Evolutionary conservation across 139 green algal species (phyloP).

Genomic region (Nannochloris sp.): DNA sequence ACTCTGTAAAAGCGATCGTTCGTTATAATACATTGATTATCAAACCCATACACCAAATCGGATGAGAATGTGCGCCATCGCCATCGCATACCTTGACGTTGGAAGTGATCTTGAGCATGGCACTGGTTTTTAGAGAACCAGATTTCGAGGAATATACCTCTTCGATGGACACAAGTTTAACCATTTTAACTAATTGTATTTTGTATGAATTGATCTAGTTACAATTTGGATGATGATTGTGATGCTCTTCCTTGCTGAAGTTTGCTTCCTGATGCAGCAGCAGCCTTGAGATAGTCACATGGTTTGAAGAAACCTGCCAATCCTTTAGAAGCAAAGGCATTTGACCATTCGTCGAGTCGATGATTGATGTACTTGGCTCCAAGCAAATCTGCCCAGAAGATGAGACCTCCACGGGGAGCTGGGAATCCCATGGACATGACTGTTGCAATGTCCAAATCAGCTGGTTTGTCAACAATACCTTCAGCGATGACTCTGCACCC

Average conservation of each 20-base stretch:
- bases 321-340: constrained; percentile 19
- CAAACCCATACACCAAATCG: too few species aligned
- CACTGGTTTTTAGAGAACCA: not conserved
- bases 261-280: constrained; percentile 37
- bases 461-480: constrained; percentile 87
- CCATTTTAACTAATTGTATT: not conserved
- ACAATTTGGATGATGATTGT: too few species aligned
- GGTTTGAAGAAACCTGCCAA: constrained; percentile 78
- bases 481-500: constrained; percentile 66
- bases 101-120: not conserved
- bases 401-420: constrained; percentile 62
- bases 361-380: constrained; percentile 45
- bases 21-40: too few species aligned
- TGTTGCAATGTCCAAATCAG: constrained; percentile 91
- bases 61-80: too few species aligned
- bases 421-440: constrained; percentile 99
- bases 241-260: constrained; percentile 33
- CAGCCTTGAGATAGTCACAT: constrained; percentile 65
- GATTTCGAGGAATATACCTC: constrained; percentile 1
- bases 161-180: not conserved
- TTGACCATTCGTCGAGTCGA: constrained; percentile 23
- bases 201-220: too few species aligned
- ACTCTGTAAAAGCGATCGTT: too few species aligned
- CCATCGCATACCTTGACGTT: not conserved
- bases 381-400: constrained; percentile 84